Percentiles rank a stretch among this genome's conserved stretches.
Conservation (phyloP, 805 yeast species). For the Scheffersomyces coipomensis region DNA sequence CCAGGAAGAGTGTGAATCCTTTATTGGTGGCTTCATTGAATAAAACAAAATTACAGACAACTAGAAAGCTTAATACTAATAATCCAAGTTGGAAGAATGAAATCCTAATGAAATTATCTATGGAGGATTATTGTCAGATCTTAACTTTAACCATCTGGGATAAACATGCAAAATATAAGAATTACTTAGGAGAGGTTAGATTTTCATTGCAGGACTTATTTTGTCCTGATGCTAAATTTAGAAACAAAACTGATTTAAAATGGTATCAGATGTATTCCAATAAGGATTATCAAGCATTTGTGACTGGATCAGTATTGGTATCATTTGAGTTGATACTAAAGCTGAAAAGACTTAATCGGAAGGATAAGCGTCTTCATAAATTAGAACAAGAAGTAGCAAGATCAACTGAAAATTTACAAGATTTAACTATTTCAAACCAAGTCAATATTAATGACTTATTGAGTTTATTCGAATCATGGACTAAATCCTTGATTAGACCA, state of each 20-base stretch:
- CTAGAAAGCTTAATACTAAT: constrained; percentile 28
- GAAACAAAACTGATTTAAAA: constrained; percentile 25
- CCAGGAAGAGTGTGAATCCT: constrained; percentile 29
- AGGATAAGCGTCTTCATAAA: not conserved
- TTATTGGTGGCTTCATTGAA: constrained; percentile 35
- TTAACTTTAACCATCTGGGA: constrained; percentile 40
- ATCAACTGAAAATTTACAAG: not conserved
- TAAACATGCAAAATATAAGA: constrained; percentile 32
- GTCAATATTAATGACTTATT: not conserved
- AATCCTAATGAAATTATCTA: constrained; percentile 27
- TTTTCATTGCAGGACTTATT: constrained; percentile 29
- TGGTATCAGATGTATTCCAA: constrained; percentile 48
- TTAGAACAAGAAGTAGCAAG: not conserved
- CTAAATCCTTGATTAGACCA: constrained; percentile 23
- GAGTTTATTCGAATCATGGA: constrained; percentile 22
- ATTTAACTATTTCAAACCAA: no score
- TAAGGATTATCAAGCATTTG: constrained; percentile 36
- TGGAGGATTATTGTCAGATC: constrained; percentile 25
- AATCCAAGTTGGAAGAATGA: constrained; percentile 43
- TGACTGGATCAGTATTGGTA: constrained; percentile 47
- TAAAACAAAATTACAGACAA: constrained; percentile 23
- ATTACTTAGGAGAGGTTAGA: constrained; percentile 41
- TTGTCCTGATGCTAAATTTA: constrained; percentile 9
- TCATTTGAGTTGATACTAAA: constrained; percentile 38
- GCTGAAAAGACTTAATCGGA: constrained; percentile 1